Base-by-base conservation (phyloP, 2,329 filamentous ascomycete genomes). In the Apiospora marii region DNA sequence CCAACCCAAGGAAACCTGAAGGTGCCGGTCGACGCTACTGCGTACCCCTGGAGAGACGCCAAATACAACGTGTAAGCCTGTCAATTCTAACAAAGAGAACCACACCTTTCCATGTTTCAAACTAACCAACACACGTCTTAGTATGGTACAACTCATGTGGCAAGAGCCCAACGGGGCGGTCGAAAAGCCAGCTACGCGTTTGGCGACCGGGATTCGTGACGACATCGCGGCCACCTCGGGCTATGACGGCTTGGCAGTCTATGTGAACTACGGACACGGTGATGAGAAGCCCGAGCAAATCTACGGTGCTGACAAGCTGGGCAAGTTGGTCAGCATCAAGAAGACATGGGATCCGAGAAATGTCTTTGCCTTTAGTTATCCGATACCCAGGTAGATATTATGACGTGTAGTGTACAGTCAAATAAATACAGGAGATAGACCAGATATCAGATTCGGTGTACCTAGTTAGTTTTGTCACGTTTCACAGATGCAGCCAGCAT, bases 41-140 rank as follows among this genome's bases (percentile, higher is more conserved):
- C 78, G 0, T 80, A 78, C 27, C 74, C 78, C 13, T 43, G 77
- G 78, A 70, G 78, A 16, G 76, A 80, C 12, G 24, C 75, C 13
- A 41, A 41, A 41, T 41, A 41, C 37, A 41, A 41, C 37, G 37
- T 41, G 37, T 41, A 10, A 41, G 37, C 7, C 7, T 41, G 37
- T 41, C 37, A 37, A 1, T 41, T 41, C 37, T 41, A 41, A 41
- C 37, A 41, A 41, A 41, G 37, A 8, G 37, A 10, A 10, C 37
- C 6, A 41, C 7, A 2, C 1, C 5, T 10, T 41, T 10, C 10
- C 10, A 8, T 41, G 37, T 41, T 41, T 41, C 37, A 41, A 41
- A 41, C 37, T 41, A 10, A 41, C 37, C 7, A 8, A 41, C 5
- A 41, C 37, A 10, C 10, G 37, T 41, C 5, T 41, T 41, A 41